Evolutionary conservation across 2,329 filamentous ascomycete species (phyloP).

Genomic region (Nothophoma quercina): DNA sequence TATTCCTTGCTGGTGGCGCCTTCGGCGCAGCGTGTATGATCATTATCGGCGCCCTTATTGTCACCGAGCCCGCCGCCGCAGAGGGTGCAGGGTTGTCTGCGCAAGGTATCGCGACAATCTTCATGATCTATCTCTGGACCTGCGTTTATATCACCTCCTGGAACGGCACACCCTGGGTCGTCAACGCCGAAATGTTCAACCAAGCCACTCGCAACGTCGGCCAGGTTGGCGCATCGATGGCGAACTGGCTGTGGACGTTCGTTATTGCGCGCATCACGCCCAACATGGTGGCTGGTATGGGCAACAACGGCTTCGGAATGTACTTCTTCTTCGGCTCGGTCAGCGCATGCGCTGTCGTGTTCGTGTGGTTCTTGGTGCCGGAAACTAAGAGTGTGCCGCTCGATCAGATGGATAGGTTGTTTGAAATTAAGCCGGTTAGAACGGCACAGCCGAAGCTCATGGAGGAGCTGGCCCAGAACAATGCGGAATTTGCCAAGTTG

Average conservation of each 20-base stretch:
- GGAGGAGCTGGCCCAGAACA: constrained; percentile 17
- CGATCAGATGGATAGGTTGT: constrained; percentile 58
- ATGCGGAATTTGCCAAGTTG: constrained; percentile 14
- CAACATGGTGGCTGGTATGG: constrained; percentile 65
- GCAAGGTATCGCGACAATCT: constrained; percentile 68
- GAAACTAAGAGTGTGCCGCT: constrained; percentile 57
- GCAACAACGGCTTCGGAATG: constrained; percentile 45
- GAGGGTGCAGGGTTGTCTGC: constrained; percentile 44
- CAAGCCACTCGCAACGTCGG: constrained; percentile 66
- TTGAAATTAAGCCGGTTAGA: constrained; percentile 53
- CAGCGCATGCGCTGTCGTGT: constrained; percentile 53
- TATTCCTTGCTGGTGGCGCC: constrained; percentile 70
- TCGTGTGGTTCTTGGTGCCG: constrained; percentile 51
- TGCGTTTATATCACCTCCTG: constrained; percentile 74
- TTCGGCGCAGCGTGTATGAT: constrained; percentile 70
- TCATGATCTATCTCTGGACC: constrained; percentile 79
- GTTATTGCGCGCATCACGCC: constrained; percentile 73
- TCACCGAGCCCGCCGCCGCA: constrained; percentile 53
- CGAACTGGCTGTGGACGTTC: constrained; percentile 78
- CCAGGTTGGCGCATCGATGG: constrained; percentile 69
- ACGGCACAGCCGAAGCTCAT: constrained; percentile 45
- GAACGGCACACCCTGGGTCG: constrained; percentile 79
- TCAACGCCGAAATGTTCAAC: constrained; percentile 78
- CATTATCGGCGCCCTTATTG: constrained; percentile 68
- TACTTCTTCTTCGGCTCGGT: constrained; percentile 60